These are phyloP conservation scores for Gaertneriomyces sp. DNA, from an alignment of 192 early-diverging fungal species.

Conservation along the genomic window DNA sequence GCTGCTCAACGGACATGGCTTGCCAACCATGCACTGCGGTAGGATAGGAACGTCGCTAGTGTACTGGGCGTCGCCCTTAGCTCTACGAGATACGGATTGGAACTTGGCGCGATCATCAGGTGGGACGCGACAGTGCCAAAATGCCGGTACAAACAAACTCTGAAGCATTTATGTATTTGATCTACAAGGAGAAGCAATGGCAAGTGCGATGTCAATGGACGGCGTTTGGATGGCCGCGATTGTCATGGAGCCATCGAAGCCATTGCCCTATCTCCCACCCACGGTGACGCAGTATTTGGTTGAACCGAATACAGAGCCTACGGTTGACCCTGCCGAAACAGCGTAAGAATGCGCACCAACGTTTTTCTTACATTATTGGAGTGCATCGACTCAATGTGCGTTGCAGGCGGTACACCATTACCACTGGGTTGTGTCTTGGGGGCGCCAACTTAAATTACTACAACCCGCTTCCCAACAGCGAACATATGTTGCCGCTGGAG, in stretches of 20 bases:
- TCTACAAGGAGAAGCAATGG: not conserved
- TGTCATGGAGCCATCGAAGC: conserved; percentile 1
- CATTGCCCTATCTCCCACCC: not conserved
- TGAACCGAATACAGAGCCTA: not conserved
- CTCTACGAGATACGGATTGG: conserved; percentile 13
- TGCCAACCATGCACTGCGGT: conserved; percentile 13
- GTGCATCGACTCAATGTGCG: not conserved
- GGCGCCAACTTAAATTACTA: not conserved
- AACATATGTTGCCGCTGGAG: not conserved
- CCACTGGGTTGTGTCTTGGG: conserved; percentile 5
- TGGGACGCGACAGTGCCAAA: not conserved
- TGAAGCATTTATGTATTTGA: not conserved
- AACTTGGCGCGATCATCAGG: not conserved
- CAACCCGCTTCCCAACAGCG: not conserved
- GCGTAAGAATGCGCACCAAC: not conserved
- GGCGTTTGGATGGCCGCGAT: conserved; percentile 8
- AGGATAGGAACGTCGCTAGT: conserved; percentile 16
- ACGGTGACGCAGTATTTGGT: conserved; percentile 7
- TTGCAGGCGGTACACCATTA: not conserved
- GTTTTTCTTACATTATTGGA: not conserved
- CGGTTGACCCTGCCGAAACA: not conserved
- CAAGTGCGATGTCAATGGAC: not conserved
- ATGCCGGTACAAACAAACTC: not conserved
- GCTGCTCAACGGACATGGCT: conserved; percentile 21
- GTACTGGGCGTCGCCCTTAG: conserved; percentile 20